A percentile compares a stretch with the other conserved stretches of the same genome.
Evolutionary conservation across 106 monocot species (phyloP).

Genomic region (Vanilla planifolia): DNA sequence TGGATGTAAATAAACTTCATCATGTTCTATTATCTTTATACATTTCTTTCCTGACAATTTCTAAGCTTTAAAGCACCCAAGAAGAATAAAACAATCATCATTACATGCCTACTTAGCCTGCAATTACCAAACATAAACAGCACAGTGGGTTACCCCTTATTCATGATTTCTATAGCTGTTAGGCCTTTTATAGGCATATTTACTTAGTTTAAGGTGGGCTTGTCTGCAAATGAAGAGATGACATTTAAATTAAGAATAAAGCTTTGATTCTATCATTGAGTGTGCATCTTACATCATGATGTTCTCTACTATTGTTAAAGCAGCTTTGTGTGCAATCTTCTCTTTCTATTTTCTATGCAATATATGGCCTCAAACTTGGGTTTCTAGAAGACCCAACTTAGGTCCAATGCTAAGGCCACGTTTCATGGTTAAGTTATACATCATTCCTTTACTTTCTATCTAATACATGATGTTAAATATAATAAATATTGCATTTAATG

Average conservation of each 20-base stretch:
- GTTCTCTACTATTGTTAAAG: background rate
- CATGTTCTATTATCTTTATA: background rate
- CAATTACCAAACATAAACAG: slow-evolving; percentile 30
- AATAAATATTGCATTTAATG: background rate
- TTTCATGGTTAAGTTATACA: background rate
- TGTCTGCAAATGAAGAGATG: slow-evolving; percentile 26
- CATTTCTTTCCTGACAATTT: background rate
- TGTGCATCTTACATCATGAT: slow-evolving; percentile 14
- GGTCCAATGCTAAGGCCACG: too few relatives aligned
- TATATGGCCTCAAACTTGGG: background rate
- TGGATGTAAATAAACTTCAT: too few relatives aligned
- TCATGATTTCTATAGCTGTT: slow-evolving; percentile 26
- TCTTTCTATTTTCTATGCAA: slow-evolving; percentile 7
- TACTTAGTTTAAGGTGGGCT: slow-evolving; percentile 41
- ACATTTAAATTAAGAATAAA: slow-evolving; percentile 14
- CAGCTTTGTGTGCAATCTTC: background rate
- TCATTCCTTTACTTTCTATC: background rate
- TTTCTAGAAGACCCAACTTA: background rate
- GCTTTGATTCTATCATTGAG: slow-evolving; percentile 12
- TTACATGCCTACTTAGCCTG: slow-evolving; percentile 2
- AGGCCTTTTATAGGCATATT: slow-evolving; percentile 31
- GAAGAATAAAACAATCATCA: background rate
- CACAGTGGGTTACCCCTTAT: slow-evolving; percentile 16
- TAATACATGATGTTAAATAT: background rate
- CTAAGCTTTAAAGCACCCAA: background rate